phyloP scores from a whole-genome alignment of 345 rosid genomes.

The Salix suchowensis region DNA sequence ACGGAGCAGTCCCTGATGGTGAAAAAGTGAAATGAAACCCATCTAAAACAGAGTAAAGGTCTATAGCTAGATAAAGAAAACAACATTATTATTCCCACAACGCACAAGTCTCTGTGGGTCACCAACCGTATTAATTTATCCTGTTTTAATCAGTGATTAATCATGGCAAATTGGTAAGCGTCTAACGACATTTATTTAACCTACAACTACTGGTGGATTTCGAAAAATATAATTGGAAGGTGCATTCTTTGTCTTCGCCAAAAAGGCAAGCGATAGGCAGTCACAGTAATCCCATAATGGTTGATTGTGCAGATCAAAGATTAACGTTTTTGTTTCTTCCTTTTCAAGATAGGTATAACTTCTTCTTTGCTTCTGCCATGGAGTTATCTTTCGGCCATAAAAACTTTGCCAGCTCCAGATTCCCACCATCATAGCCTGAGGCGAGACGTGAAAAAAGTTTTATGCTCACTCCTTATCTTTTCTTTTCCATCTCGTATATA shows the following conservation, averaged over 20 bases:
- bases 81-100: no score
- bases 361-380: neutral
- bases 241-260: slow-evolving; percentile 6
- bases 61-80: no score
- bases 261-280: neutral
- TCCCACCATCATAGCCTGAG: slow-evolving; percentile 21
- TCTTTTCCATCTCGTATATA: neutral
- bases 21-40: no score
- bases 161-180: no score
- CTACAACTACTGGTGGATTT: neutral
- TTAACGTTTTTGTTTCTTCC: slow-evolving; percentile 19
- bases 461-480: neutral
- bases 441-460: slow-evolving; percentile 12
- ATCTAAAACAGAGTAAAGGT: no score
- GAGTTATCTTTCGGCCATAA: slow-evolving; percentile 20
- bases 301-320: neutral
- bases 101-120: no score
- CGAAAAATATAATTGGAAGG: neutral
- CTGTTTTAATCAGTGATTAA: no score
- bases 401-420: slow-evolving; percentile 24
- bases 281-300: neutral
- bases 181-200: neutral
- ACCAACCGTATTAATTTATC: no score
- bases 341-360: slow-evolving; percentile 19
- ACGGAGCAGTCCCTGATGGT: no score